phyloP scores from a whole-genome alignment of 2,329 filamentous ascomycete species.

The Aureobasidium sp. region DNA sequence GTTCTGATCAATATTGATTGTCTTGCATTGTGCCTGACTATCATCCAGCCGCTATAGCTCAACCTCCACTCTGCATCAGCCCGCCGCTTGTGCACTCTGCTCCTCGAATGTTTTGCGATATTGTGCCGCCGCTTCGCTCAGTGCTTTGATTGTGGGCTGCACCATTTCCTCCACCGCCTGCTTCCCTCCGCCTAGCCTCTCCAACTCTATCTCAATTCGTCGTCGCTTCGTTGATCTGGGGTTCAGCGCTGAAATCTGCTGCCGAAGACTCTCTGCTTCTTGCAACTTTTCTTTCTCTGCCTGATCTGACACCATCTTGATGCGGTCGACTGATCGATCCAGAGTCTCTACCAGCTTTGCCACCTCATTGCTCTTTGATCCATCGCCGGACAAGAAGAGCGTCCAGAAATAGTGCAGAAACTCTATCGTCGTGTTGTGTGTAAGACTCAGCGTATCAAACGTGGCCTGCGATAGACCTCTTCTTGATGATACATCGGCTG shows the following conservation, averaged over 20 bases:
- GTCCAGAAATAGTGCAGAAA: constrained; percentile 98
- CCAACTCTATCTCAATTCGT: constrained; percentile 53
- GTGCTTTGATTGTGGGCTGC: constrained; percentile 62
- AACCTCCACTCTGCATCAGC: not conserved
- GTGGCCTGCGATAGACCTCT: constrained; percentile 37
- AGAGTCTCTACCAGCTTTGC: constrained; percentile 77
- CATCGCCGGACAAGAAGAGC: constrained; percentile 83
- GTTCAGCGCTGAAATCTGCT: constrained; percentile 63
- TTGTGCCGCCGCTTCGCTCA: constrained; percentile 62
- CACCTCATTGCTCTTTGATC: constrained; percentile 67
- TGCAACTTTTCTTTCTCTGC: constrained; percentile 68
- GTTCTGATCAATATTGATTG: not conserved
- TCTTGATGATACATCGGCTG: constrained; percentile 19
- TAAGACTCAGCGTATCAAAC: constrained; percentile 60
- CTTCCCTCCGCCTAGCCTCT: constrained; percentile 65
- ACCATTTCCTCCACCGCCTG: constrained; percentile 71
- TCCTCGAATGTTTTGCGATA: constrained; percentile 64
- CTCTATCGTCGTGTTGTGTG: constrained; percentile 88
- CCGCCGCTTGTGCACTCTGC: constrained; percentile 35
- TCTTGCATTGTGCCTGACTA: not conserved
- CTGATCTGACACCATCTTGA: constrained; percentile 70
- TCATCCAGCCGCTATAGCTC: not conserved
- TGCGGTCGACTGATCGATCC: constrained; percentile 66
- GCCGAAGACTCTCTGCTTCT: constrained; percentile 60
- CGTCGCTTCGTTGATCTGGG: constrained; percentile 68